Evolutionary conservation across 73 alveolate species (phyloP).

Genomic region (Diophrys sp.): DNA sequence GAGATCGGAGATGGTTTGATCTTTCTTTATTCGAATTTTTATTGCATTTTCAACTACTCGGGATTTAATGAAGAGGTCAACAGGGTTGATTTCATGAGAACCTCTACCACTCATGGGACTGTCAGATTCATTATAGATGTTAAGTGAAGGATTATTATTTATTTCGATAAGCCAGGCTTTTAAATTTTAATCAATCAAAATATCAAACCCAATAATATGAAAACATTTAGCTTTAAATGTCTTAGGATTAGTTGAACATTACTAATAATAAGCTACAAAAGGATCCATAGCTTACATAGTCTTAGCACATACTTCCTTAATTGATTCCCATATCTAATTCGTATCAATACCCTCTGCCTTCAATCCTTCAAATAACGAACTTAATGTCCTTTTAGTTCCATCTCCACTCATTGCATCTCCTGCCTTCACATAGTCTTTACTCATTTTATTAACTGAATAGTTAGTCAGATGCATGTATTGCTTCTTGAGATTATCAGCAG

Average conservation of each 20-base stretch:
- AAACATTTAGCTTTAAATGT: slow-evolving; percentile 30
- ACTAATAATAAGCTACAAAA: slow-evolving; percentile 19
- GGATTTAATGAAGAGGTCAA: background rate
- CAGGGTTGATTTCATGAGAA: background rate
- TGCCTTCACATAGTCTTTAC: slow-evolving; percentile 59
- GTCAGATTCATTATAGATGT: slow-evolving; percentile 10
- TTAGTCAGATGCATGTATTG: slow-evolving; percentile 88
- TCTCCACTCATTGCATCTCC: slow-evolving; percentile 54
- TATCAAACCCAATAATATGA: slow-evolving; percentile 50
- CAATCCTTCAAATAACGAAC: slow-evolving; percentile 44
- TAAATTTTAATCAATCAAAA: slow-evolving; percentile 32
- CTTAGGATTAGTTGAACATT: background rate
- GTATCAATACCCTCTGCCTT: slow-evolving; percentile 47
- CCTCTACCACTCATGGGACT: background rate
- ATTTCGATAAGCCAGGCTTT: slow-evolving; percentile 63
- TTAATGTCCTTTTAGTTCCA: slow-evolving; percentile 75
- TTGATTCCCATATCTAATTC: slow-evolving; percentile 38
- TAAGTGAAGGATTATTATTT: slow-evolving; percentile 51
- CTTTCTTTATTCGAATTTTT: background rate
- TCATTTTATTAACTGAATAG: slow-evolving; percentile 79
- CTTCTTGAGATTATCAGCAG: slow-evolving; percentile 61
- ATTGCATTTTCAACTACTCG: background rate
- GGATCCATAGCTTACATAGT: slow-evolving; percentile 43
- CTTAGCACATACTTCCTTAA: slow-evolving; percentile 49
- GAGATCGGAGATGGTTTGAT: background rate